phyloP scores from a whole-genome alignment of 2,329 filamentous ascomycete species.

The Fusarium avenaceum region DNA sequence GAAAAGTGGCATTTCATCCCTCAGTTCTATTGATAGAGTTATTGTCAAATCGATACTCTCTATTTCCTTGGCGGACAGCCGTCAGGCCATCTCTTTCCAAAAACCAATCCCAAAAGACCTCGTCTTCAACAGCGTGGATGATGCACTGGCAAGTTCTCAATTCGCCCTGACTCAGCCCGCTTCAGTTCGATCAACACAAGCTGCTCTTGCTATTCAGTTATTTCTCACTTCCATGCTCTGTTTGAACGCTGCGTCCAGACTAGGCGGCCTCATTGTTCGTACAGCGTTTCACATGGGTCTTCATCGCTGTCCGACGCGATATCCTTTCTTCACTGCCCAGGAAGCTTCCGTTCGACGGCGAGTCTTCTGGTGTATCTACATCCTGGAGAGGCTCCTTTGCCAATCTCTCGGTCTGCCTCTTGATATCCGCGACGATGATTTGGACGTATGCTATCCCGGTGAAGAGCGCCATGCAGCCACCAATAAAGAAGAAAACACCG shows the following conservation, averaged over 20 bases:
- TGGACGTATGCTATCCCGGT: constrained; percentile 69
- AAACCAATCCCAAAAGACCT: constrained; percentile 58
- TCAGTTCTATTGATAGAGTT: constrained; percentile 55
- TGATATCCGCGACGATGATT: constrained; percentile 67
- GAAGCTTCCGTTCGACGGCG: constrained; percentile 64
- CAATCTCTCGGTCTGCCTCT: constrained; percentile 69
- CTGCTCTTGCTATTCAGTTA: constrained; percentile 66
- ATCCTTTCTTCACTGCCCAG: constrained; percentile 61
- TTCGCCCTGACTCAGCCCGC: constrained; percentile 62
- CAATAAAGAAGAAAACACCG: constrained; percentile 32
- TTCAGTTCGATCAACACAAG: constrained; percentile 62
- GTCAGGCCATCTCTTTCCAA: constrained; percentile 54
- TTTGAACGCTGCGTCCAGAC: constrained; percentile 68
- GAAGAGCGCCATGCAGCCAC: constrained; percentile 58
- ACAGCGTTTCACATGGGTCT: constrained; percentile 70
- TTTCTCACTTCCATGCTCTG: constrained; percentile 69
- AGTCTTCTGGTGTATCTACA: constrained; percentile 70
- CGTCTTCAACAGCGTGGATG: constrained; percentile 63
- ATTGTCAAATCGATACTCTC: constrained; percentile 65
- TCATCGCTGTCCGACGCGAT: constrained; percentile 69
- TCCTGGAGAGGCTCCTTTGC: constrained; percentile 66
- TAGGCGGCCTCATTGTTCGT: constrained; percentile 67
- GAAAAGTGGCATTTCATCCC: constrained; percentile 48
- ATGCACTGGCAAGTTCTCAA: constrained; percentile 64
- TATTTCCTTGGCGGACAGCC: constrained; percentile 66